Base-by-base conservation (phyloP, 805 yeast genomes). In the Lipomyces spencermartinsiae region DNA sequence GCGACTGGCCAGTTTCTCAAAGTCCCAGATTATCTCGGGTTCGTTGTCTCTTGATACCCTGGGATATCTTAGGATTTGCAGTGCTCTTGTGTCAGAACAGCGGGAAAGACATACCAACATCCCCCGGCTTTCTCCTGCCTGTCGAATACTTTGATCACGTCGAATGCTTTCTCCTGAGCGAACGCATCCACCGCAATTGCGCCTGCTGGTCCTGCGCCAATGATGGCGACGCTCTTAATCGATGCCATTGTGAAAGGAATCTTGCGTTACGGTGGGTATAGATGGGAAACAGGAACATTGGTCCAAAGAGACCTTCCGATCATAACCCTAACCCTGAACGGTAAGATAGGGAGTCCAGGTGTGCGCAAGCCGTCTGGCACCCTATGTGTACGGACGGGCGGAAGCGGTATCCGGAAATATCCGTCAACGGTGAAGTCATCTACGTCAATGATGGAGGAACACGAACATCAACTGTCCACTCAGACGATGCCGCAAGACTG, bases 1-100 rank as follows among this genome's bases (percentile, higher is more conserved):
- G 22, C 49, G 49, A 43, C 49, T 43, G 49, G 49, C 49, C 49
- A 43, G 49, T 43, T 43, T 43, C 49, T 43, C 49, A 43, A 43
- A 43, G 49, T 43, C 22, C 49, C 49, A n/a, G 49, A 43, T 43
- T 43, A 43, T 43, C 49, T 43, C 49, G 49, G 22, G 19, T n/a
- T 43, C 49, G 49, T 43, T 43, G 1, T 43, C 49, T 43, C 49
- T 43, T 43, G 49, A 43, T 5, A 43, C 49, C 49, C 49, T 43
- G 49, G 22, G 9, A 14, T 43, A 43, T n/a, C 49, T 43, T 43
- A 43, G 49, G 49, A 43, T n/a, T 43, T 43, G 49, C 49, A 43
- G 19, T 43, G 19, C 49, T n/a, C n/a, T 1, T 43, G 22, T 43
- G 49, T 43, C 49, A n/a, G 49, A 43, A 43, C 19, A 43, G 49